Evolutionary conservation across 257 asterid species (phyloP).

Genomic region (Solanum etuberosum): DNA sequence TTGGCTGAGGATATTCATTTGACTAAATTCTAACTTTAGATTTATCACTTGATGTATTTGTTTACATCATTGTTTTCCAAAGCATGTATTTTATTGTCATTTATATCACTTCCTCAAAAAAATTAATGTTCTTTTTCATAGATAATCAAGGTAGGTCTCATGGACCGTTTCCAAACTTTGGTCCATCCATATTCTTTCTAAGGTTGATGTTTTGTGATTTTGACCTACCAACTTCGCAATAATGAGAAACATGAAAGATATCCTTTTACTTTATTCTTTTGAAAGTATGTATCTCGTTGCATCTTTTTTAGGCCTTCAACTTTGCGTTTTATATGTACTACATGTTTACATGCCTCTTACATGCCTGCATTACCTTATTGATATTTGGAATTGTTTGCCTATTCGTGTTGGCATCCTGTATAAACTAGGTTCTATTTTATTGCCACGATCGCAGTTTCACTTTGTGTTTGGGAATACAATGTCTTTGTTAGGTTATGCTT

Average conservation of each 20-base stretch:
- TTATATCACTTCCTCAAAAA: not conserved
- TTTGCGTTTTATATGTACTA: not conserved
- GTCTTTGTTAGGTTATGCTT: not conserved
- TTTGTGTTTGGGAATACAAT: not conserved
- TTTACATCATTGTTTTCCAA: not conserved
- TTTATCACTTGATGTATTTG: not conserved
- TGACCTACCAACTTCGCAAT: not conserved
- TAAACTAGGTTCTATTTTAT: not conserved
- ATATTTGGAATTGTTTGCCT: not conserved
- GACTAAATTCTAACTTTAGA: not conserved
- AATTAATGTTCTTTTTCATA: not conserved
- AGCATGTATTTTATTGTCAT: not conserved
- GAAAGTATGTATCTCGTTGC: not conserved
- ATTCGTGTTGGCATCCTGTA: not conserved
- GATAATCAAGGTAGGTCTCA: not conserved
- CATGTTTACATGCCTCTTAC: not conserved
- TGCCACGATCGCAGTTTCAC: not conserved
- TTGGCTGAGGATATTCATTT: not conserved
- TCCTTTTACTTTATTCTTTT: not conserved
- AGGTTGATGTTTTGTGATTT: not conserved
- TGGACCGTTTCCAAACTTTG: not conserved
- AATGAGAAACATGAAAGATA: not conserved
- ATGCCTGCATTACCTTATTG: not conserved
- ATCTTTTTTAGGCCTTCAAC: not conserved
- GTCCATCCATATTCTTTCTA: not conserved